These are phyloP conservation scores for Botrytis fabae DNA, from an alignment of 2,329 filamentous ascomycete species.

Conservation along the genomic window DNA sequence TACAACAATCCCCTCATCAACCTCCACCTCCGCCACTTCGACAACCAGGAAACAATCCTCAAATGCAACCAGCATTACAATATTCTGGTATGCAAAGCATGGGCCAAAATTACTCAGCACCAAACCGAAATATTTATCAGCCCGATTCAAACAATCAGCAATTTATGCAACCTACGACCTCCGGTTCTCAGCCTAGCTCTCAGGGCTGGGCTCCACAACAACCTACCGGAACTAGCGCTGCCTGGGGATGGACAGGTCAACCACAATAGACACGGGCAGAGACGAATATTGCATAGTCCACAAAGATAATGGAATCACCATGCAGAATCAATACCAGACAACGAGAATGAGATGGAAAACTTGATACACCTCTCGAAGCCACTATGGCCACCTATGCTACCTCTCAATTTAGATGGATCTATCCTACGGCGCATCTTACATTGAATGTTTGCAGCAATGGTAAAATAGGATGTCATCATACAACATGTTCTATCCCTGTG, in stretches of 20 bases:
- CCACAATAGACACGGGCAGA: constrained; percentile 28
- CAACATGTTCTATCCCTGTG: not conserved
- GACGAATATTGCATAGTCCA: constrained; percentile 27
- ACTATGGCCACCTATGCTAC: not conserved
- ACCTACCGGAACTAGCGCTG: constrained; percentile 32
- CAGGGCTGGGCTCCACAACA: constrained; percentile 41
- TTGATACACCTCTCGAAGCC: not conserved
- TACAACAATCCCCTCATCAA: constrained; percentile 61
- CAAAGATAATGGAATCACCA: constrained; percentile 30
- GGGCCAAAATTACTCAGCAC: constrained; percentile 57
- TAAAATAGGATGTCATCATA: constrained; percentile 2
- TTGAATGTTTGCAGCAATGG: not conserved
- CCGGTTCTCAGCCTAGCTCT: constrained; percentile 37
- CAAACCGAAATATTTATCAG: constrained; percentile 57
- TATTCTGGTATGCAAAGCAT: constrained; percentile 65
- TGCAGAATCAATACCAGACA: not conserved
- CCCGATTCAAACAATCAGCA: constrained; percentile 64
- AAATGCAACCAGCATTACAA: constrained; percentile 60
- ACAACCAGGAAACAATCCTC: constrained; percentile 54
- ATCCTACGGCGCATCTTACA: not conserved
- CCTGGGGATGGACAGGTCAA: constrained; percentile 40
- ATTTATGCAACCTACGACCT: constrained; percentile 65
- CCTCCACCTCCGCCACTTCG: constrained; percentile 58
- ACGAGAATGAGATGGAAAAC: too few relatives aligned
- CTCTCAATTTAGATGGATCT: not conserved